These are phyloP conservation scores for Phytophthora pluvialis DNA, from an alignment of 352 stramenopile genomes.

Conservation along the genomic window DNA sequence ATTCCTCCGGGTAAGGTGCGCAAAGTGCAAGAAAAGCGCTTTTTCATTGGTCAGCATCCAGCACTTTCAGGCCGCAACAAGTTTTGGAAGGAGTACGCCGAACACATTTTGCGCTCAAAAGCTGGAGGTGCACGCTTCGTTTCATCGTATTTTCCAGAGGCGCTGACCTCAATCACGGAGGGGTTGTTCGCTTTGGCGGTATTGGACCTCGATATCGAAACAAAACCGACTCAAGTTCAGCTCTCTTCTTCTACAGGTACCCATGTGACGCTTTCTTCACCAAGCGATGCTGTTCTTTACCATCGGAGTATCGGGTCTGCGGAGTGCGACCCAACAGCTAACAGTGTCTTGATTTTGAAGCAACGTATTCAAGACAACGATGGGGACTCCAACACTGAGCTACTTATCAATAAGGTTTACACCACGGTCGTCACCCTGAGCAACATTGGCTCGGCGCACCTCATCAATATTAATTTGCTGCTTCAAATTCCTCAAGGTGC, in stretches of 20 bases:
- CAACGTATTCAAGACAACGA: slow-evolving; percentile 48
- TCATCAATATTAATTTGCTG: slow-evolving; percentile 53
- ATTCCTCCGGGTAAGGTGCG: slow-evolving; percentile 54
- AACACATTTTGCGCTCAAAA: slow-evolving; percentile 32
- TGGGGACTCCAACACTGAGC: slow-evolving; percentile 36
- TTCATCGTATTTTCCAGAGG: slow-evolving; percentile 64
- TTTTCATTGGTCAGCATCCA: slow-evolving; percentile 36
- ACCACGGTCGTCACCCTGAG: slow-evolving; percentile 57
- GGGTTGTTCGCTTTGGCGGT: slow-evolving; percentile 62
- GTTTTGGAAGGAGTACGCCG: slow-evolving; percentile 73
- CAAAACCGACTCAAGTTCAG: slow-evolving; percentile 25
- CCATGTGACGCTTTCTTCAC: slow-evolving; percentile 26
- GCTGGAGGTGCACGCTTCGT: slow-evolving; percentile 40
- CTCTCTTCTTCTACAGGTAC: slow-evolving; percentile 14
- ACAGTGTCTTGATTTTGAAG: slow-evolving; percentile 58
- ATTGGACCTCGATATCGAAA: slow-evolving; percentile 46
- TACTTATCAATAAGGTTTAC: slow-evolving; percentile 61
- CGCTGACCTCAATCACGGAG: slow-evolving; percentile 50
- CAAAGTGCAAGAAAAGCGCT: slow-evolving; percentile 51
- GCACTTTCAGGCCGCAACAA: slow-evolving; percentile 46
- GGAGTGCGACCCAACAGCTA: slow-evolving; percentile 24
- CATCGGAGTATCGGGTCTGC: slow-evolving; percentile 52
- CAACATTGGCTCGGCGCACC: slow-evolving; percentile 50
- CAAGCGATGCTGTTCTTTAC: slow-evolving; percentile 49
- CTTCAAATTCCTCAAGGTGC: slow-evolving; percentile 70